Conservation (phyloP, 306 rosid species). For the Trichosanthes truncata region DNA sequence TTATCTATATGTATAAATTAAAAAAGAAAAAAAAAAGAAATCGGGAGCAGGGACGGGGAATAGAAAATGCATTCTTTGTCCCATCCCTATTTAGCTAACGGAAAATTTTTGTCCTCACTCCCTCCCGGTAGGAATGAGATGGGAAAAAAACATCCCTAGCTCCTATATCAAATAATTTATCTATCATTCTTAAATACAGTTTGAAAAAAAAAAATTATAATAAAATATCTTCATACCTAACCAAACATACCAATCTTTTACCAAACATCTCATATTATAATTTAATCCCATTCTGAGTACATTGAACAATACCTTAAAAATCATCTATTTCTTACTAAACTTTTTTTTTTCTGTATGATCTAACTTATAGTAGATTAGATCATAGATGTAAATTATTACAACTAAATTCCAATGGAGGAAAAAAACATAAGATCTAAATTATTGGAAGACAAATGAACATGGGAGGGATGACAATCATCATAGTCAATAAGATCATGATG, state of each 20-base stretch:
- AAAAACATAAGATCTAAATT: neutral
- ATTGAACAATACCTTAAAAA: neutral
- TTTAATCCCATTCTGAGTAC: neutral
- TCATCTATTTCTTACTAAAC: neutral
- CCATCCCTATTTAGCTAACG: too few relatives aligned
- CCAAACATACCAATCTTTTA: neutral
- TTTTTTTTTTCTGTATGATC: too few relatives aligned
- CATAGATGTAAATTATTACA: neutral
- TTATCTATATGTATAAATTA: too few relatives aligned
- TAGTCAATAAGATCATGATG: conserved; percentile 4
- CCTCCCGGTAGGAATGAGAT: too few relatives aligned
- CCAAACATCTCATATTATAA: neutral
- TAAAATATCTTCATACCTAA: neutral
- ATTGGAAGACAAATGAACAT: neutral
- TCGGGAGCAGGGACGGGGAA: too few relatives aligned
- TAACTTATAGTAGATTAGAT: neutral
- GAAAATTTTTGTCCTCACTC: too few relatives aligned
- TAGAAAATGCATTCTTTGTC: too few relatives aligned
- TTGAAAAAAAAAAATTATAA: neutral
- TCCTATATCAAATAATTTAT: too few relatives aligned
- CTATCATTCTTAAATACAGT: too few relatives aligned
- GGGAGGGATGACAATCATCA: neutral
- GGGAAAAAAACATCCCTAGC: too few relatives aligned
- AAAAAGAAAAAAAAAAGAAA: too few relatives aligned
- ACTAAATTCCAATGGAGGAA: neutral